A percentile compares a stretch with the other conserved stretches of the same genome.
Conservation (phyloP, 495 filamentous ascomycete species). For the Penicillium arizonense region DNA sequence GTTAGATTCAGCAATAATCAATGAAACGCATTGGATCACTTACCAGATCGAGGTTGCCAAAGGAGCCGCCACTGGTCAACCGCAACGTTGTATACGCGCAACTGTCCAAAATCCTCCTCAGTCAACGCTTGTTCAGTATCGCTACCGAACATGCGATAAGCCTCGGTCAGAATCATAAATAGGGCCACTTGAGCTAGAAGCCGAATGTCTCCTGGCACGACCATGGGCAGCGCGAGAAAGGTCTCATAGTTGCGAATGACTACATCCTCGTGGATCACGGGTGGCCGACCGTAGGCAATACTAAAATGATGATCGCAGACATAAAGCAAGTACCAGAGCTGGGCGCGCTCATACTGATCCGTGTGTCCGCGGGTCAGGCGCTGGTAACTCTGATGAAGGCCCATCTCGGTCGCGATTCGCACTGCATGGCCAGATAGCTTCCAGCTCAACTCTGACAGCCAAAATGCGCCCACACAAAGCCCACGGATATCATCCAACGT, state of each 20-base stretch:
- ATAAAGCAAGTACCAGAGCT: constrained; percentile 53
- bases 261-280: constrained; percentile 53
- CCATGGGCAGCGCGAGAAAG: constrained; percentile 47
- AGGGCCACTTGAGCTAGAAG: constrained; percentile 56
- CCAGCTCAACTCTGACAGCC: constrained; percentile 54
- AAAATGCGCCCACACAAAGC: constrained; percentile 53
- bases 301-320: constrained; percentile 58
- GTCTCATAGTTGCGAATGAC: constrained; percentile 51
- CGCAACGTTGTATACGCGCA: constrained; percentile 52
- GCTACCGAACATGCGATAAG: constrained; percentile 56
- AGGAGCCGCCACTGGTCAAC: constrained; percentile 56
- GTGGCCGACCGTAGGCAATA: constrained; percentile 53
- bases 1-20: not conserved
- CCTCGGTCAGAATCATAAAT: constrained; percentile 56
- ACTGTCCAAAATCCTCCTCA: constrained; percentile 52
- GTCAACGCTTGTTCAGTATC: constrained; percentile 52
- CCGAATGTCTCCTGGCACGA: constrained; percentile 51
- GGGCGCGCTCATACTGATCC: constrained; percentile 51
- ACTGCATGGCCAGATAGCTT: constrained; percentile 54
- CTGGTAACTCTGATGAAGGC: constrained; percentile 50
- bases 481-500: constrained; percentile 52
- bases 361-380: constrained; percentile 42
- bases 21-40: constrained; percentile 11
- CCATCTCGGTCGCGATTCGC: constrained; percentile 53
- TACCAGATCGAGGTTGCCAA: constrained; percentile 55